Evolutionary conservation across 805 yeast species (phyloP).

Genomic region (Sugiyamaella americana): DNA sequence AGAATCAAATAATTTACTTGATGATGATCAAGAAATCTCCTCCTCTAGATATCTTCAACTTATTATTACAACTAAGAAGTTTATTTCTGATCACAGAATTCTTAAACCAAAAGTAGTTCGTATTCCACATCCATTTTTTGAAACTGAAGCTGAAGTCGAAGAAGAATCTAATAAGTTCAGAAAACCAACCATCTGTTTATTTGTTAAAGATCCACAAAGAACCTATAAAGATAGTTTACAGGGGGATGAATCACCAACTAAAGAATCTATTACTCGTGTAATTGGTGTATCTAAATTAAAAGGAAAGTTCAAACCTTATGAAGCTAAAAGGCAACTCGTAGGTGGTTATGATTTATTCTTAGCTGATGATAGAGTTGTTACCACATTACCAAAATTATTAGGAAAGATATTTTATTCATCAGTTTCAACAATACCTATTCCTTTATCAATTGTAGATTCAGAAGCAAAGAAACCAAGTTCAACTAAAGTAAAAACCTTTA

Average conservation of each 20-base stretch:
- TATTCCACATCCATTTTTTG: constrained; percentile 41
- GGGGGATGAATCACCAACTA: constrained; percentile 21
- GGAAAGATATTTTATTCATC: constrained; percentile 72
- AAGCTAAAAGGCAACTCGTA: constrained; percentile 72
- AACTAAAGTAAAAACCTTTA: constrained; percentile 49
- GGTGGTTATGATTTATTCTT: constrained; percentile 68
- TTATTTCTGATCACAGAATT: constrained; percentile 49
- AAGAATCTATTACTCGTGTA: constrained; percentile 40
- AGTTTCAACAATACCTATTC: constrained; percentile 64
- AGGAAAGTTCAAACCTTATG: constrained; percentile 81
- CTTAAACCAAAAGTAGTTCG: constrained; percentile 39
- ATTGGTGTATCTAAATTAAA: constrained; percentile 70
- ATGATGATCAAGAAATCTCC: constrained; percentile 44
- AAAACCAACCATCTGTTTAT: constrained; percentile 40
- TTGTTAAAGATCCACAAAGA: constrained; percentile 61
- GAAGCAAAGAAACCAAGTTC: constrained; percentile 39
- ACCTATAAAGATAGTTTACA: constrained; percentile 35
- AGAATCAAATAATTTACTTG: constrained; percentile 42
- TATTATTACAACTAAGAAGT: constrained; percentile 60
- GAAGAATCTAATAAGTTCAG: constrained; percentile 44
- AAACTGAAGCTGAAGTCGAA: constrained; percentile 37
- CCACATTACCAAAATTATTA: constrained; percentile 72
- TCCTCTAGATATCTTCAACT: constrained; percentile 41
- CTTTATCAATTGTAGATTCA: constrained; percentile 30
- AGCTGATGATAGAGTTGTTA: constrained; percentile 75